Percentiles rank a stretch among this genome's conserved stretches.
Conservation (phyloP, 1,284 basidiomycete genomes). For the Puccinia hordei region DNA sequence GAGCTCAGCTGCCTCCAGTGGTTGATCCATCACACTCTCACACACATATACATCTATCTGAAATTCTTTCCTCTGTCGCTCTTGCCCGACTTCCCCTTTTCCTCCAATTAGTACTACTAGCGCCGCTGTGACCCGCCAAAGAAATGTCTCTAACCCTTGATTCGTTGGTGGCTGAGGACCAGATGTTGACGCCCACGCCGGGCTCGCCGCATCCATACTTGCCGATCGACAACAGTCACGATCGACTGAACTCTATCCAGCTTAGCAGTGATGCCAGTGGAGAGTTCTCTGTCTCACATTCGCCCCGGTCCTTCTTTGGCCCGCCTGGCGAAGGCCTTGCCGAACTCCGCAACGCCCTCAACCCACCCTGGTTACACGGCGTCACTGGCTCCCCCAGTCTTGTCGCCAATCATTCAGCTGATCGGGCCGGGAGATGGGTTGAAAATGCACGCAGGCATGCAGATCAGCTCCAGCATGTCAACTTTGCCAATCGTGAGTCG, state of each 20-base stretch:
- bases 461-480: constrained; percentile 14
- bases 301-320: constrained; percentile 39
- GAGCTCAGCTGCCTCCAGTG: constrained; percentile 6
- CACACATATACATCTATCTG: constrained; percentile 2
- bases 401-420: constrained; percentile 4
- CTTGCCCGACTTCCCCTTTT: background rate
- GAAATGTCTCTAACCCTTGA: constrained; percentile 35
- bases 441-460: constrained; percentile 35
- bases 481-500: constrained; percentile 20
- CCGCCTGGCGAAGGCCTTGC: constrained; percentile 42
- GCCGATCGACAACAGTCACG: constrained; percentile 36
- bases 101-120: background rate
- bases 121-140: background rate
- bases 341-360: constrained; percentile 43
- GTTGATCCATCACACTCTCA: constrained; percentile 16
- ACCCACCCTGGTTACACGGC: constrained; percentile 48
- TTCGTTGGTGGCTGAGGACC: constrained; percentile 18
- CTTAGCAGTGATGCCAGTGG: constrained; percentile 49
- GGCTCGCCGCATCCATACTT: constrained; percentile 27
- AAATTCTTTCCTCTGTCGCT: background rate
- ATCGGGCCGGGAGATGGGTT: constrained; percentile 26
- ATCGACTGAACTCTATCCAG: constrained; percentile 48
- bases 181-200: constrained; percentile 31
- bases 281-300: constrained; percentile 40
- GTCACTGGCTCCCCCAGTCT: constrained; percentile 44